Conservation (phyloP, 345 rosid species). For the Gossypium mustelinum region DNA sequence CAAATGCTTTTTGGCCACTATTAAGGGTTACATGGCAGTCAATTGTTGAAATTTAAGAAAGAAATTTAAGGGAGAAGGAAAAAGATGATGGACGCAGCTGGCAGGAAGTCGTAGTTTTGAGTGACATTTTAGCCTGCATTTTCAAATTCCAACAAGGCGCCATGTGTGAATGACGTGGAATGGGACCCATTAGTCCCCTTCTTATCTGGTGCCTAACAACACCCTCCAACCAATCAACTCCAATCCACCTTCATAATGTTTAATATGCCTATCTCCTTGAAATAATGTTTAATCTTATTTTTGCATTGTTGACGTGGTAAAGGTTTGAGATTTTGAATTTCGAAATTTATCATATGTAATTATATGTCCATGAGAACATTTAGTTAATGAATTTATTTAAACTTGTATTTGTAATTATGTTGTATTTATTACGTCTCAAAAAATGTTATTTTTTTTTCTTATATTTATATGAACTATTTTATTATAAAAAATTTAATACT, state of each 20-base stretch:
- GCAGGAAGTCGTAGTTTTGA: not conserved
- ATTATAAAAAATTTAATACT: not conserved
- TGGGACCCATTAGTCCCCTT: conserved; percentile 1
- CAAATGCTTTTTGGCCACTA: no score
- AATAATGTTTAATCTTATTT: no score
- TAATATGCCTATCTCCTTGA: not conserved
- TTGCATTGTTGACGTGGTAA: no score
- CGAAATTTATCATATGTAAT: no score
- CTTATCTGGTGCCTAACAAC: not conserved
- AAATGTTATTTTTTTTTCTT: not conserved
- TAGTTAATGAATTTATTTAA: no score
- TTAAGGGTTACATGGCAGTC: not conserved
- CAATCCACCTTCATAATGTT: not conserved
- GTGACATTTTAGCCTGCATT: conserved; percentile 32
- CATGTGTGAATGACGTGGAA: conserved; percentile 14
- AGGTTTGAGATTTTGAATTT: no score
- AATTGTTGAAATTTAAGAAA: not conserved
- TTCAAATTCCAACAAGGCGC: conserved; percentile 19
- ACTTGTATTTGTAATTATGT: no score
- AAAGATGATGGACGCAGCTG: not conserved
- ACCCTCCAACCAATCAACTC: not conserved
- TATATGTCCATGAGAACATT: no score
- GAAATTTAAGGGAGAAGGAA: not conserved
- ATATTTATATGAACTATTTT: not conserved
- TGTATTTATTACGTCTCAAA: no score